Evolutionary conservation across 768 basidiomycete species (phyloP).

Genomic region (Boletus rubroflammeus): DNA sequence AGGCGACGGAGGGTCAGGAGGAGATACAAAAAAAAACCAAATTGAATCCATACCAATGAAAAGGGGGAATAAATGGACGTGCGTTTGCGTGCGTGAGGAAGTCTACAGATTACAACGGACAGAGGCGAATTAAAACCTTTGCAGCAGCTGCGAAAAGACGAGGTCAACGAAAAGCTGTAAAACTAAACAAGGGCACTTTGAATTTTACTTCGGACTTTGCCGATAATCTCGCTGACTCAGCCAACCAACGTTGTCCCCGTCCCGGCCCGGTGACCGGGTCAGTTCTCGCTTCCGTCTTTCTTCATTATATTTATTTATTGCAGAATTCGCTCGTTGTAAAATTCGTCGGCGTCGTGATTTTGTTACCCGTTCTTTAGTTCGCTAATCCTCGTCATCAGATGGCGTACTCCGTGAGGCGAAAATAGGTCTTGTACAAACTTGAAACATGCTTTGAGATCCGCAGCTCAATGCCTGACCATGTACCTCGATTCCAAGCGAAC

Average conservation of each 20-base stretch:
- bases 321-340: background rate
- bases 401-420: background rate
- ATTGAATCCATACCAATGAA: slow-evolving; percentile 21
- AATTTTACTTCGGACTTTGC: slow-evolving; percentile 34
- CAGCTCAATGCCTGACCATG: background rate
- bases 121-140: slow-evolving; percentile 29
- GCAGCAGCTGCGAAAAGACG: slow-evolving; percentile 24
- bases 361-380: background rate
- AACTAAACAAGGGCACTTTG: slow-evolving; percentile 6
- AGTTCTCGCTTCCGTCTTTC: background rate
- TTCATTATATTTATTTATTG: too few species aligned
- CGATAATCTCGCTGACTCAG: slow-evolving; percentile 30
- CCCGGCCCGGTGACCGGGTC: too few species aligned
- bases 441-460: background rate
- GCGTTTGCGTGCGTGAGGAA: slow-evolving; percentile 32
- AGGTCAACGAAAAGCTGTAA: slow-evolving; percentile 22
- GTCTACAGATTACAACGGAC: slow-evolving; percentile 37
- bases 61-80: slow-evolving; percentile 35
- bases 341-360: background rate
- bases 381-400: background rate
- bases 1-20: slow-evolving; percentile 7
- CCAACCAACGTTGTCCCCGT: background rate
- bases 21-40: background rate
- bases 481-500: background rate
- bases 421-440: background rate